Evolutionary conservation across 1,284 basidiomycete genomes (phyloP).

Genomic region (Wallemia hederae): DNA sequence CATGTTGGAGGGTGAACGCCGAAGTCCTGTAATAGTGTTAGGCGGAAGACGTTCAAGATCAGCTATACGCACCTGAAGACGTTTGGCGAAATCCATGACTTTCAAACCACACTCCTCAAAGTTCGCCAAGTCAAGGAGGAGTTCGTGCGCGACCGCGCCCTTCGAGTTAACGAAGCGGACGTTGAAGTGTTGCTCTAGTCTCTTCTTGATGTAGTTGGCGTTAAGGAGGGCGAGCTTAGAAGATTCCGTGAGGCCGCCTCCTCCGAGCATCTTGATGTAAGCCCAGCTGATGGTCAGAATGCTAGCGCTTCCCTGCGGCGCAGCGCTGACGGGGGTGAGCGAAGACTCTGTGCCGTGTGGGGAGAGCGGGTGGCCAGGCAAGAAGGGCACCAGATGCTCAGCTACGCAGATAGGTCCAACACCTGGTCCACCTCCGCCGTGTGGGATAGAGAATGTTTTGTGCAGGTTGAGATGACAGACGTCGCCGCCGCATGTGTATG

Average conservation of each 20-base stretch:
- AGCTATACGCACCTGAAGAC: constrained; percentile 33
- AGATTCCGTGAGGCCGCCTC: constrained; percentile 51
- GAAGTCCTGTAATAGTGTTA: constrained; percentile 28
- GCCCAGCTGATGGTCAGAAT: constrained; percentile 91
- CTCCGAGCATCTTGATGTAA: constrained; percentile 53
- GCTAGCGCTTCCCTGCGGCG: constrained; percentile 77
- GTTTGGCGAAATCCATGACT: constrained; percentile 85
- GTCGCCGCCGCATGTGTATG: constrained; percentile 84
- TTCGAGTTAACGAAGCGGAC: constrained; percentile 71
- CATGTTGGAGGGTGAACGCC: constrained; percentile 75
- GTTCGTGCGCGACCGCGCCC: constrained; percentile 75
- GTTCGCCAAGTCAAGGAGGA: constrained; percentile 78
- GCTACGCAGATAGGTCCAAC: constrained; percentile 86
- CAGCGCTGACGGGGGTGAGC: constrained; percentile 67
- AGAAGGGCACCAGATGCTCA: constrained; percentile 72
- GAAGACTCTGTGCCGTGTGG: constrained; percentile 35
- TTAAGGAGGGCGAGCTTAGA: constrained; percentile 68
- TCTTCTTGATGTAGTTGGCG: constrained; percentile 87
- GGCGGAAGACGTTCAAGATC: too few species aligned
- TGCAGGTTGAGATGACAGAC: constrained; percentile 95
- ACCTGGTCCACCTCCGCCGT: constrained; percentile 90
- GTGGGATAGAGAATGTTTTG: constrained; percentile 85
- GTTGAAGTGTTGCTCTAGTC: constrained; percentile 57
- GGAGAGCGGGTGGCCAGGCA: constrained; percentile 66
- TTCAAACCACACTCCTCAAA: constrained; percentile 79